Evolutionary conservation across 208 protist species (phyloP), one percentile per base, ranked within the genome.

Genomic region (Crithidia acanthocephali): DNA sequence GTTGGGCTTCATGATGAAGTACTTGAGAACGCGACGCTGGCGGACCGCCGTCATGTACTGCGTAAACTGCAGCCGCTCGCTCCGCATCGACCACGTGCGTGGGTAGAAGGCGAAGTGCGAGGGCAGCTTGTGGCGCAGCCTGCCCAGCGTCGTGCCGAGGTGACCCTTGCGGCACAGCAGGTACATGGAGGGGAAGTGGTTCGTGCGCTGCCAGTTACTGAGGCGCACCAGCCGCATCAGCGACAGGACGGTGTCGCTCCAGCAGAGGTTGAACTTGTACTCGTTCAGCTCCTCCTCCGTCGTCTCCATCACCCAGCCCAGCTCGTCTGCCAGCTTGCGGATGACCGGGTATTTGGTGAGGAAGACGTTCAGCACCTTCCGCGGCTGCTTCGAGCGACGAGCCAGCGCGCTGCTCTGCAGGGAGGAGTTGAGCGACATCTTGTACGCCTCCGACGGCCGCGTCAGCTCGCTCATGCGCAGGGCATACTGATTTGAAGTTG

Each of bases 151-250:
- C 28, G 83, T 91, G 47, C 86, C 90, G n/a, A 98, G 81, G 68
- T 95, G 93, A 1, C 86, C 88, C 76, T 99, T 99, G 35, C 97
- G 87, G 42, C 93, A 95, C 16, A 99, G 77, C 48, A 98, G 82
- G 65, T 93, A 85, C 97, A 98, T 99, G 23, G 87, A 92, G 6
- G 97, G 95, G 76, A 98, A 98, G 79, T 99, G 97, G 84, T 99
- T 99, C 16, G 96, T 97, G 27, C 91, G 85, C 81, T 99, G 97
- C 86, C 94, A 98, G 72, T 91, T 94, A 30, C 83, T 84, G 30
- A 98, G 72, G 2, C 88, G 83, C 53, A 95, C 93, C 16, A 98
- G 79, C 22, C 90, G 77, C 37, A 95, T 93, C 35, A 96, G 71
- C n/a, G 89, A 83, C 63, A 98, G 85, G 18, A 93, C 93, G 13